Base-by-base conservation (phyloP, 805 yeast species). In the Barnettozyma populi region DNA sequence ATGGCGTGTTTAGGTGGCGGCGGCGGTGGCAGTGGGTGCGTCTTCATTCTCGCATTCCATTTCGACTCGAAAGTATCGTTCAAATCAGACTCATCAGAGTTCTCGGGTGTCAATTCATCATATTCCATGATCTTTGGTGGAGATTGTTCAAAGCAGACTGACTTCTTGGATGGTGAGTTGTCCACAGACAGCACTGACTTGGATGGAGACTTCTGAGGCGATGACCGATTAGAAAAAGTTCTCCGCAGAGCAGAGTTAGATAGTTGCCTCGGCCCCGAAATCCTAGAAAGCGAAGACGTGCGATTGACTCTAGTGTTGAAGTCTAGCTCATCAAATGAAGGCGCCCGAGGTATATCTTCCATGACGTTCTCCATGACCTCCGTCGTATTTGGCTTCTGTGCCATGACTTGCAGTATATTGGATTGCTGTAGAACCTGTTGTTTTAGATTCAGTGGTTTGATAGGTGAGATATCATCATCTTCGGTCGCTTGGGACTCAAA, bases 101-200 rank as follows among this genome's bases (percentile, higher is more conserved):
- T 36, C 9, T 61, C 58, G 1, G 65, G 60, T 7, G 59, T 51
- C 18, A 55, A 44, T 41, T 51, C 55, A 13, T 66, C 68, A 48
- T 66, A 69, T 44, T 69, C 66, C 29, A 68, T 45, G 5, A 67
- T 60, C 49, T 66, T 65, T 43, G 72, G 71, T 3, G 75, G 73
- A 1, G 71, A 62, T 6, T 54, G 48, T 44, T 69, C 72, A 36
- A 72, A 70, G 21, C 63, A 63, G 7, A 72, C 75, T 4, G 67
- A 62, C 45, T 67, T 70, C 44, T 62, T 67, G 0, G 72, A 60
- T 2, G 69, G 67, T 2, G 67, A 61, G 40, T 54, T 53, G 25
- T 60, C 66, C 25, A n/a, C 34, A 9, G 49, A 20, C 16, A 13
- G 16, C 18, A 20, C 7, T 10, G 41, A 36, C 27, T 44, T 44